A percentile compares a stretch with the other conserved stretches of the same genome.
Conservation (phyloP, 1,284 basidiomycete species). For the Boletus sp. region DNA sequence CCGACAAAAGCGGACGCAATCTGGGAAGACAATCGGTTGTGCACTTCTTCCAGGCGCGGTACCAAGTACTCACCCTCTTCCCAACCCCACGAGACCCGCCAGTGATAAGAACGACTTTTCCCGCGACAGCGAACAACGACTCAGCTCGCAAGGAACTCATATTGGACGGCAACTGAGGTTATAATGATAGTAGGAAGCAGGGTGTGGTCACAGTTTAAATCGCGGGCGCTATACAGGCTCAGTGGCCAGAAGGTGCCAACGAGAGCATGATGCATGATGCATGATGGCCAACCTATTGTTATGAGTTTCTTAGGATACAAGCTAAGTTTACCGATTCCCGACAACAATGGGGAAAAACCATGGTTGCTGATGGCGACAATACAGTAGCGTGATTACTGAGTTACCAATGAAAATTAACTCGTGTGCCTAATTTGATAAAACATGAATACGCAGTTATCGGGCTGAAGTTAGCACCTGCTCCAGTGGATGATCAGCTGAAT, state of each 20-base stretch:
- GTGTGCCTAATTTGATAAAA: conserved; percentile 24
- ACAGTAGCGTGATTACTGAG: conserved; percentile 7
- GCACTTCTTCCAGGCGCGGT: background rate
- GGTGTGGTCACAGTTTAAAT: background rate
- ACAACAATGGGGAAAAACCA: conserved; percentile 7
- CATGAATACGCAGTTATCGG: conserved; percentile 13
- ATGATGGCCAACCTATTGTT: conserved; percentile 19
- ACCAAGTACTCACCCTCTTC: conserved; percentile 62
- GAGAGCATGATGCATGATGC: background rate
- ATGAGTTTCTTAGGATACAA: conserved; percentile 10
- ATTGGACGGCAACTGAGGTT: background rate
- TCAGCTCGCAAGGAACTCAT: conserved; percentile 41
- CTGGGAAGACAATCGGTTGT: conserved; percentile 32
- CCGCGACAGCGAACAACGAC: conserved; percentile 55
- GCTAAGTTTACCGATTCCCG: conserved; percentile 12
- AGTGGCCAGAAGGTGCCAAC: background rate
- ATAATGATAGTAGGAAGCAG: background rate
- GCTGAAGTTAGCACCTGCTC: conserved; percentile 13
- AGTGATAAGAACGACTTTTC: conserved; percentile 62
- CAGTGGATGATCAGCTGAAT: conserved; percentile 9
- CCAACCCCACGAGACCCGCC: conserved; percentile 72
- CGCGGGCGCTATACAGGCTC: conserved; percentile 1
- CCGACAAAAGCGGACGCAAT: conserved; percentile 64
- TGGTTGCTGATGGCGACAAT: conserved; percentile 1
- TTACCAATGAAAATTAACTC: conserved; percentile 23